Base-by-base conservation (phyloP, 208 protist genomes). In the Acanthamoeba castellanii region DNA sequence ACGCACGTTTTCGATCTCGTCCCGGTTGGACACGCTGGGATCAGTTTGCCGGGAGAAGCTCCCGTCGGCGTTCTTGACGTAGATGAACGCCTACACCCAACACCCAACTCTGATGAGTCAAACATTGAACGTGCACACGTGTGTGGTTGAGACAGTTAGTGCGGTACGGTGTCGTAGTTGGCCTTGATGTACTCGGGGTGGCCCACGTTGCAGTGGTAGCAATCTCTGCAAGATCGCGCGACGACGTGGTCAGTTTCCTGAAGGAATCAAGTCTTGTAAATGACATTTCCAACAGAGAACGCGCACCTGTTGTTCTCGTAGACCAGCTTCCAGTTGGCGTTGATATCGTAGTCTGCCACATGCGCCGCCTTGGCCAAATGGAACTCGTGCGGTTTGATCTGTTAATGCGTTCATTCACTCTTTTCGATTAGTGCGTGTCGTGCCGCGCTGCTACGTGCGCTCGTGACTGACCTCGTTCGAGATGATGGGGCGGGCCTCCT, bases 131-230 rank as follows among this genome's bases (percentile, higher is more conserved):
- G 61, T 52, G 47, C 4, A 52, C 47, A 52, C 47, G 47, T 52
- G 7, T 14, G 47, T 11, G 11, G 11, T 52, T 11, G 47, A 52
- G 7, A 11, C 47, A 4, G 47, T 70, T 25, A n/a, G 22, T 70
- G n/a, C n/a, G n/a, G 32, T 18, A 76, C 68, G 18, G 76, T 84
- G n/a, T 84, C 76, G 50, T 84, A 84, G n/a, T 84, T 84, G 22
- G 76, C 76, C 50, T 84, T 84, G 37, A 84, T 84, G 50, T 84
- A 84, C 50, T 84, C 76, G 50, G 76, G 76, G 76, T 84, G 76
- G 37, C 76, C 76, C 25, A 84, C 76, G 50, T 50, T 30, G 76
- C 76, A 84, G 50, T 84, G 76, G n/a, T 47, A 45, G 50, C 76
- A 84, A 27, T 84, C 76, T n/a, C n/a, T n/a, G n/a, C 6, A 20